Percentiles rank a stretch among this genome's conserved stretches.
Conservation (phyloP, 2,329 filamentous ascomycete species). For the Beauveria medogensis region DNA sequence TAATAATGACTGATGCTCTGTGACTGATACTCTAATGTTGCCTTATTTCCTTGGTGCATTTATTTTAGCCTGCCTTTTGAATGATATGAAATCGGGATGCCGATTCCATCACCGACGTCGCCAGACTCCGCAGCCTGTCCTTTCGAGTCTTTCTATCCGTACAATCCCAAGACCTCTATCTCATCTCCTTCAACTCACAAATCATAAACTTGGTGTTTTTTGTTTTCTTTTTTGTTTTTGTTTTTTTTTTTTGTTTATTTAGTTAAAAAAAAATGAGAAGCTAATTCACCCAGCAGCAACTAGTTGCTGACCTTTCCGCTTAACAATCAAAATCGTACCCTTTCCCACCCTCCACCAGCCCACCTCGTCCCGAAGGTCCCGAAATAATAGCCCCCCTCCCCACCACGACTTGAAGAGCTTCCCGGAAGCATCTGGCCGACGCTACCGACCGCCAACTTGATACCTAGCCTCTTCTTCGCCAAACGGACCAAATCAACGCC, state of each 20-base stretch:
- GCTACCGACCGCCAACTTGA: neutral
- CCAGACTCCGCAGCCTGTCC: neutral
- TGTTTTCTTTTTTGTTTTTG: too few species aligned
- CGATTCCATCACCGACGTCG: neutral
- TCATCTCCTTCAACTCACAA: too few species aligned
- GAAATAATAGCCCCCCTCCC: neutral
- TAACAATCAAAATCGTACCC: neutral
- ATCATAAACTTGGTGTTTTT: too few species aligned
- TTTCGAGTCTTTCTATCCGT: too few species aligned
- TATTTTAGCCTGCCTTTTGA: neutral
- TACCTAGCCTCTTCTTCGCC: neutral
- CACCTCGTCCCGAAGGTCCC: constrained; percentile 10
- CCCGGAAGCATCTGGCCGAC: neutral
- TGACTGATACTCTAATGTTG: too few species aligned
- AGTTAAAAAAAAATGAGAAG: too few species aligned
- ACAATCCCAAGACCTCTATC: too few species aligned
- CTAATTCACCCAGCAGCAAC: too few species aligned
- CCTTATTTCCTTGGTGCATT: too few species aligned
- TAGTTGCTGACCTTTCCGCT: neutral
- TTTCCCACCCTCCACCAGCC: neutral
- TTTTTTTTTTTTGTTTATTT: too few species aligned
- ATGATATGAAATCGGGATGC: constrained; percentile 3
- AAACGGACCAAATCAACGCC: too few species aligned
- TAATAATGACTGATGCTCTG: too few species aligned
- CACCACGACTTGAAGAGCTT: neutral